Evolutionary conservation across 768 basidiomycete species (phyloP).

Genomic region (Phylloporus sp.): DNA sequence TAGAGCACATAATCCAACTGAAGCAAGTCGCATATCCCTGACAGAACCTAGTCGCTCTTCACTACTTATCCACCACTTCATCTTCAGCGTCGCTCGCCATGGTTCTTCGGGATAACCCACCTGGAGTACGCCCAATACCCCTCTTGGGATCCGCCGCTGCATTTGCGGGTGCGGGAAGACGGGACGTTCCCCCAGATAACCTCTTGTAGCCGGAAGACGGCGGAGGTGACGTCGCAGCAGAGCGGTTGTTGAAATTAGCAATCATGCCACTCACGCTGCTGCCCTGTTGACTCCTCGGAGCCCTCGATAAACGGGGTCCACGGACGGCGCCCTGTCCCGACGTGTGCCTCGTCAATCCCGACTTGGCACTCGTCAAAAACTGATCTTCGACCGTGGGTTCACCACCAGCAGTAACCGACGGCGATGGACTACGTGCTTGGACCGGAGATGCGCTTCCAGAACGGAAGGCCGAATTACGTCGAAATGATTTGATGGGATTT

Average conservation of each 20-base stretch:
- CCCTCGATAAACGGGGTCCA: slow-evolving; percentile 46
- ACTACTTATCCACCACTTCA: slow-evolving; percentile 44
- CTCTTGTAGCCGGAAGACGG: slow-evolving; percentile 42
- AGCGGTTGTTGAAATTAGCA: slow-evolving; percentile 50
- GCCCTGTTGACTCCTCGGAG: slow-evolving; percentile 39
- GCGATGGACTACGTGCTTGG: slow-evolving; percentile 41
- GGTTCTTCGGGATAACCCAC: slow-evolving; percentile 63
- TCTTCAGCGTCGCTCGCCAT: slow-evolving; percentile 85
- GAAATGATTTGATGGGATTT: slow-evolving; percentile 43
- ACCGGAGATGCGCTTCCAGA: slow-evolving; percentile 31
- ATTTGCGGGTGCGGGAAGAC: slow-evolving; percentile 4
- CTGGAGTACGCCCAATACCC: slow-evolving; percentile 42
- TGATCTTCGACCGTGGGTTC: slow-evolving; percentile 31
- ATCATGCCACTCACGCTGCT: slow-evolving; percentile 52
- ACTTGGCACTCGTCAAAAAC: slow-evolving; percentile 29
- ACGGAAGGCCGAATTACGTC: slow-evolving; percentile 33
- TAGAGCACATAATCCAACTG: not conserved
- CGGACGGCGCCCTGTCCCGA: slow-evolving; percentile 41
- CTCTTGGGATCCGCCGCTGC: slow-evolving; percentile 26
- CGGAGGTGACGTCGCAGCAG: slow-evolving; percentile 34
- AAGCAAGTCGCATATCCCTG: not conserved
- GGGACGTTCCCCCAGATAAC: slow-evolving; percentile 35
- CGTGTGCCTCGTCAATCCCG: slow-evolving; percentile 42
- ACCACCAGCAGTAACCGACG: slow-evolving; percentile 26
- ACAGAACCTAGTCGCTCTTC: not conserved